Evolutionary conservation across 805 yeast genomes (phyloP), one percentile per base, ranked within the genome.

Genomic region (Ascoidea asiatica): DNA sequence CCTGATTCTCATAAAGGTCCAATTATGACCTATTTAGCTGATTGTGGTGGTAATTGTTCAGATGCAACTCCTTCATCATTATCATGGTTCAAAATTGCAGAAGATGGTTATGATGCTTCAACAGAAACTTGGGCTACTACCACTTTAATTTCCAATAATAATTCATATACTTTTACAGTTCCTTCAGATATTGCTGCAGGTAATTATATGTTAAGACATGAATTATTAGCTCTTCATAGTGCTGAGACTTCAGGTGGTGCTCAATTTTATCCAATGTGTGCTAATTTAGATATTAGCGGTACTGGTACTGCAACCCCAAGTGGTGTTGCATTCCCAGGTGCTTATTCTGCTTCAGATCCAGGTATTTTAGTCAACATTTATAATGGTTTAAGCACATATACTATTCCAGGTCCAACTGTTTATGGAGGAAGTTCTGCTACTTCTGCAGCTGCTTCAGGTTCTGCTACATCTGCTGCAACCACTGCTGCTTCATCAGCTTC

Each of bases 341-440:
- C 49, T 23, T 46, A 46, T 33, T 17, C 33, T n/a, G 43, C 47
- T 36, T 21, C 41, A 11, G 50, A 48, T 21, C 49, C 47, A 15
- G 49, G 50, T 29, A 46, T 48, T 20, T 43, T 41, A 20, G 42
- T 46, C 36, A 40, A 46, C 29, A 37, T 46, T 19, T 46, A 48
- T 29, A 43, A 46, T 38, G 33, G 39, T 11, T 33, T 38, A 15
- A 43, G 42, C 21, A 39, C 40, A 6, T 48, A 48, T 39, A 43
- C 43, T 17, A 37, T 46, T 38, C 51, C 51, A 21, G 51, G 50
- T 5, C 51, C 51, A n/a, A 29, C 51, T 5, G 50, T 48, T 18
- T 48, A 21, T 13, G 42, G 44, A n/a, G 15, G 40, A n/a, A n/a
- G 19, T n/a, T n/a, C n/a, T n/a, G n/a, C n/a, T n/a, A n/a, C n/a